A percentile compares a stretch with the other conserved stretches of the same genome.
Conservation (phyloP, 1,139 yeast species). For the Pichia sp. region DNA sequence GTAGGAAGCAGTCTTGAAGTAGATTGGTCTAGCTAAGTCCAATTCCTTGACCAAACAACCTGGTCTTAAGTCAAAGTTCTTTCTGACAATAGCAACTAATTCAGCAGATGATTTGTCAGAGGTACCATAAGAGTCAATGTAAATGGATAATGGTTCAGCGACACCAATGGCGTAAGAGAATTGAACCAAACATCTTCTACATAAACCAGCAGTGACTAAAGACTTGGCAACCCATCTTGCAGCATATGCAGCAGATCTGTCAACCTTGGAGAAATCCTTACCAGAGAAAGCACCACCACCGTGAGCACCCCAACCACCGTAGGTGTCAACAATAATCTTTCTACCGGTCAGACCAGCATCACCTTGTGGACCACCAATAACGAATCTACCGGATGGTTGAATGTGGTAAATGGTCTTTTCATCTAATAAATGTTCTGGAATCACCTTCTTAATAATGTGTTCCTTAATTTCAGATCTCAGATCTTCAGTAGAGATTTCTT, state of each 20-base stretch:
- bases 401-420: slow-evolving; percentile 95
- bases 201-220: slow-evolving; percentile 86
- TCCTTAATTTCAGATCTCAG: slow-evolving; percentile 69
- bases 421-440: slow-evolving; percentile 84
- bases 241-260: slow-evolving; percentile 99
- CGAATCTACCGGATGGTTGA: slow-evolving; percentile 99
- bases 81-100: slow-evolving; percentile 81
- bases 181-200: slow-evolving; percentile 96
- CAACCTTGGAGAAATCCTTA: slow-evolving; percentile 99
- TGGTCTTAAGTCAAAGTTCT: slow-evolving; percentile 98
- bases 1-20: slow-evolving; percentile 97
- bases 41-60: slow-evolving; percentile 97
- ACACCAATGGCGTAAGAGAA: slow-evolving; percentile 99
- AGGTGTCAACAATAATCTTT: slow-evolving; percentile 98
- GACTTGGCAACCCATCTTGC: slow-evolving; percentile 99
- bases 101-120: slow-evolving; percentile 82
- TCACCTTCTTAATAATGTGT: slow-evolving; percentile 84
- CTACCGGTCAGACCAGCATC: slow-evolving; percentile 99
- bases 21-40: slow-evolving; percentile 97
- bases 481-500: slow-evolving; percentile 87
- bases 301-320: slow-evolving; percentile 99
- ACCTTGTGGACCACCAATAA: slow-evolving; percentile 99
- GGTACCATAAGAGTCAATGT: slow-evolving; percentile 97
- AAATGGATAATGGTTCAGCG: slow-evolving; percentile 97
- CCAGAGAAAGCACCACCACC: slow-evolving; percentile 99